Base-by-base conservation (phyloP, 768 basidiomycete genomes). In the Psilocybe cubensis region DNA sequence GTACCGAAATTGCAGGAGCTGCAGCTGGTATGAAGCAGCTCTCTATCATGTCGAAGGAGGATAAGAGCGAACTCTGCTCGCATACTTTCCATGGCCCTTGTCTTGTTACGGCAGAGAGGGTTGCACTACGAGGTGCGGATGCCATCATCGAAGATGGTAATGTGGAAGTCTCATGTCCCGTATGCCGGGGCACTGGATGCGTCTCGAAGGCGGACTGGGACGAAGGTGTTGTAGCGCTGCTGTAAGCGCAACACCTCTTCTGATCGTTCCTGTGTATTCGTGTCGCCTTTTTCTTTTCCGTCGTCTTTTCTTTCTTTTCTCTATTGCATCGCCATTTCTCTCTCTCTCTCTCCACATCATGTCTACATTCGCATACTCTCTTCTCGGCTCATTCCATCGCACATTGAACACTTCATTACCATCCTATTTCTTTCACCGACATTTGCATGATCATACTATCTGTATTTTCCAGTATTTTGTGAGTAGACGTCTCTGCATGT, bases 21-120 rank as follows among this genome's bases (percentile, higher is more conserved):
- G 69, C 64, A 8, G 67, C 47, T 58, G 71, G 60, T 29, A 67
- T 66, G 65, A 69, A 70, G 59, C 79, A 79, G 61, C 65, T 85
- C 49, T 60, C 61, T 20, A 79, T 85, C 31, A 68, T 71, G 17
- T 64, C 54, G 2, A 62, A 52, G 66, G 51, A n/a, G 58, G 59
- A 28, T 67, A 53, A 25, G 55, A 57, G 46, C 76, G 58, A 57
- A 31, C 75, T 83, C 52, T 92, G 91, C 63, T 58, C 66, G 31
- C 91, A 93, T 70, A 73, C 65, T 43, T 92, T 92, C 79, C 91
- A 93, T 65, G 79, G 84, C 8, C 70, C 83, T 53, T 93, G 91
- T 70, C 66, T 93, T 38, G 89, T 93, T 68, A 72, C 85, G 80
- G 58, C 90, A 75, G 77, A 84, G 84, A 58, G 80, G 60, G 74